Evolutionary conservation across 495 filamentous ascomycete species (phyloP).

Genomic region (Bombardia bombarda): DNA sequence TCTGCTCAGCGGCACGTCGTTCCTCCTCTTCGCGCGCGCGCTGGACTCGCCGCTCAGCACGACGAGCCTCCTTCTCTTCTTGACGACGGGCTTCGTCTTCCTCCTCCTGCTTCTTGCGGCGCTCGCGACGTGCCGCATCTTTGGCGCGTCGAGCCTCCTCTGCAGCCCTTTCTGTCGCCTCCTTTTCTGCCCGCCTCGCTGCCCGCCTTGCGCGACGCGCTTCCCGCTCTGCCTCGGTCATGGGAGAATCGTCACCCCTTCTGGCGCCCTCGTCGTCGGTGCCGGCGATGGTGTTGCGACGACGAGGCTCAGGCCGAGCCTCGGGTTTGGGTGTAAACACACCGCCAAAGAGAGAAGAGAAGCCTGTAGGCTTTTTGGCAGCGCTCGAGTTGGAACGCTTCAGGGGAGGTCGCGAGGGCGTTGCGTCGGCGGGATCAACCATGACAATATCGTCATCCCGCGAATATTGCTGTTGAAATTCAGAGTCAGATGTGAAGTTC

Average conservation of each 20-base stretch:
- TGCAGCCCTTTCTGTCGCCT: conserved; percentile 38
- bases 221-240: conserved; percentile 43
- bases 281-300: conserved; percentile 33
- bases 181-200: conserved; percentile 38
- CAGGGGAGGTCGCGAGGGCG: conserved; percentile 24
- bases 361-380: conserved; percentile 25
- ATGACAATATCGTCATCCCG: conserved; percentile 36
- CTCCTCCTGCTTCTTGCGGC: conserved; percentile 34
- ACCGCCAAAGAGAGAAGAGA: conserved; percentile 36
- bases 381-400: conserved; percentile 34
- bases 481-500: conserved; percentile 18
- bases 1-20: conserved; percentile 29
- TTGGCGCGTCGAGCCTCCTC: conserved; percentile 39
- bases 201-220: conserved; percentile 45
- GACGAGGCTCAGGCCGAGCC: conserved; percentile 31
- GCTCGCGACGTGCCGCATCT: conserved; percentile 37
- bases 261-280: conserved; percentile 33
- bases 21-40: conserved; percentile 37
- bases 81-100: conserved; percentile 38
- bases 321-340: conserved; percentile 29
- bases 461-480: conserved; percentile 22
- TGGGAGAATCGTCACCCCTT: conserved; percentile 15
- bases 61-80: conserved; percentile 44
- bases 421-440: conserved; percentile 25
- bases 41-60: conserved; percentile 41